phyloP scores from a whole-genome alignment of 345 rosid genomes.

The Eucalyptus urophylla region DNA sequence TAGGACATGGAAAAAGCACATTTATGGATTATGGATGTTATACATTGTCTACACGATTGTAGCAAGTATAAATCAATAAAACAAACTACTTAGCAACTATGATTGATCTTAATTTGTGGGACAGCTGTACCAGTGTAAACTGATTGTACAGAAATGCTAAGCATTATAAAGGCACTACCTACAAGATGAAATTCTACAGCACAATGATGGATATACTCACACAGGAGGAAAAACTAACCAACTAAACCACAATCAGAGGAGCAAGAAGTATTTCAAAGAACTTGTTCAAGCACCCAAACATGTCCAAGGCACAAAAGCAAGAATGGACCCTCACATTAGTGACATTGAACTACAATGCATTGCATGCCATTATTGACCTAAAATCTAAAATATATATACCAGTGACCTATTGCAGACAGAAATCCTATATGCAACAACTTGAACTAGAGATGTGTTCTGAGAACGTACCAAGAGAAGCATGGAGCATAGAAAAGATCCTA shows the following conservation, averaged over 20 bases:
- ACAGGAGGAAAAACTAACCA: background rate
- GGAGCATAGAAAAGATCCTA: conserved; percentile 80
- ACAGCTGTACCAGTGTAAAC: background rate
- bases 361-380: background rate
- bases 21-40: too few species aligned
- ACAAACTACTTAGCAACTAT: background rate
- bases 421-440: background rate
- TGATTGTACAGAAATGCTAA: background rate
- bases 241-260: background rate
- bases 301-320: background rate
- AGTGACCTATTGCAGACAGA: background rate
- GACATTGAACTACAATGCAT: background rate
- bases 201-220: background rate
- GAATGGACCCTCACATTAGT: background rate
- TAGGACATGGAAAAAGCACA: background rate
- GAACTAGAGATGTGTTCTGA: background rate
- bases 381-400: too few species aligned
- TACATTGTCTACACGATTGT: too few species aligned
- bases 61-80: too few species aligned
- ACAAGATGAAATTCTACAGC: background rate
- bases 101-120: background rate
- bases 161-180: background rate
- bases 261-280: background rate
- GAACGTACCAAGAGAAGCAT: conserved; percentile 59
- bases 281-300: background rate